Conservation (phyloP, 176 grass and related monocot genomes). For the Zoysia pacifica region DNA sequence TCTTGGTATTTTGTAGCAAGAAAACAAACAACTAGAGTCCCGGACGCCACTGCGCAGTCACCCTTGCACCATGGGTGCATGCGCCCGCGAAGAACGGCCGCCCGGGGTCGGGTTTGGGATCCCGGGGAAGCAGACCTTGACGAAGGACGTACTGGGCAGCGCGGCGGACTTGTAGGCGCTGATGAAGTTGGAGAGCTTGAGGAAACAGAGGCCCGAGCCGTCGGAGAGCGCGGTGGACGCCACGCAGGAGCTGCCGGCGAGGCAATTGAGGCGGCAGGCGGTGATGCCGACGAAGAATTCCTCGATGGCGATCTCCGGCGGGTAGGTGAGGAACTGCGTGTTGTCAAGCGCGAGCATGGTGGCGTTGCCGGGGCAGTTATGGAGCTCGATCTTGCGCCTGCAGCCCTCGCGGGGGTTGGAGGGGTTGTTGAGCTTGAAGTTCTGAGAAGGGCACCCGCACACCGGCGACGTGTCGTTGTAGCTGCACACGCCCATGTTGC, state of each 20-base stretch:
- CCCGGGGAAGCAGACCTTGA: slow-evolving; percentile 85
- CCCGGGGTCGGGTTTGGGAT: slow-evolving; percentile 7
- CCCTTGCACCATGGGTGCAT: no score
- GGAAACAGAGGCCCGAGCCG: slow-evolving; percentile 86
- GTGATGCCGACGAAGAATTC: slow-evolving; percentile 91
- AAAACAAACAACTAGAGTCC: no score
- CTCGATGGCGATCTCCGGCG: slow-evolving; percentile 64
- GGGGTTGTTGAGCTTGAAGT: slow-evolving; percentile 51
- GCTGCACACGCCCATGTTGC: slow-evolving; percentile 81
- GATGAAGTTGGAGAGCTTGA: slow-evolving; percentile 75
- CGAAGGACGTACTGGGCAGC: slow-evolving; percentile 88
- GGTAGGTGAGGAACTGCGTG: slow-evolving; percentile 91
- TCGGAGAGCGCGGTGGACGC: slow-evolving; percentile 88
- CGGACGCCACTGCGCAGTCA: no score
- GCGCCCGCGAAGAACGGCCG: no score
- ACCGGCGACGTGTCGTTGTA: slow-evolving; percentile 79
- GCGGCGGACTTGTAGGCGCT: slow-evolving; percentile 78
- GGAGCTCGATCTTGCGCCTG: slow-evolving; percentile 46
- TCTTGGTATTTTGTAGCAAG: no score
- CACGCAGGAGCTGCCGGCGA: slow-evolving; percentile 67
- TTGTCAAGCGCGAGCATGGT: slow-evolving; percentile 80
- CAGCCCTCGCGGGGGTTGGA: slow-evolving; percentile 49
- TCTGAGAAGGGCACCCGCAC: slow-evolving; percentile 73
- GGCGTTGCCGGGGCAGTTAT: slow-evolving; percentile 72
- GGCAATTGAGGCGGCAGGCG: slow-evolving; percentile 82